Percentiles rank a stretch among this genome's conserved stretches.
Conservation (phyloP, 208 protist species). For the Leishmania amazonensis region DNA sequence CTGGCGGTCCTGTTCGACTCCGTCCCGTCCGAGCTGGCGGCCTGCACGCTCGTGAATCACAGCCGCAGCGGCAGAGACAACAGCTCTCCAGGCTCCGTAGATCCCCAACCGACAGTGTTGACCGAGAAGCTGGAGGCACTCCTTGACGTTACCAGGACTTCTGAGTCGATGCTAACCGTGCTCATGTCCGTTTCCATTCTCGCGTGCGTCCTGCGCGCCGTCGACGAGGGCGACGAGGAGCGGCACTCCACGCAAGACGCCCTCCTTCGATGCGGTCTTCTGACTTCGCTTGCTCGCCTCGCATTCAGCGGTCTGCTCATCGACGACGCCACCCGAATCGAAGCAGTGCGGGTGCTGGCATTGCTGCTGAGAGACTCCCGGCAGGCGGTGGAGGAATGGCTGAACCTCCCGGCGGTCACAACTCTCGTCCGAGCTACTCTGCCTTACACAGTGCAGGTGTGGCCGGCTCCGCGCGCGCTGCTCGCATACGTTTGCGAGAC, state of each 20-base stretch:
- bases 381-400: slow-evolving; percentile 54
- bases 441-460: slow-evolving; percentile 26
- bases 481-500: slow-evolving; percentile 61
- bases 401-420: slow-evolving; percentile 11
- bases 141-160: slow-evolving; percentile 3
- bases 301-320: slow-evolving; percentile 63
- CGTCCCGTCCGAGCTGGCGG: slow-evolving; percentile 30
- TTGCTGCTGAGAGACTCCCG: slow-evolving; percentile 41
- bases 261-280: slow-evolving; percentile 60
- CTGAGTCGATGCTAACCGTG: slow-evolving; percentile 23
- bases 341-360: slow-evolving; percentile 65
- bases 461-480: slow-evolving; percentile 49
- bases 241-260: slow-evolving; percentile 23
- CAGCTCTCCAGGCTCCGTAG: not conserved
- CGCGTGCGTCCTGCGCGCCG: slow-evolving; percentile 53
- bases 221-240: slow-evolving; percentile 34
- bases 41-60: slow-evolving; percentile 9
- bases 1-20: slow-evolving; percentile 58
- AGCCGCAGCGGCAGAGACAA: not conserved
- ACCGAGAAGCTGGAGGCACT: slow-evolving; percentile 24
- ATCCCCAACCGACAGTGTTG: slow-evolving; percentile 12
- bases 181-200: slow-evolving; percentile 64
- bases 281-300: slow-evolving; percentile 50
- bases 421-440: slow-evolving; percentile 27
- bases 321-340: slow-evolving; percentile 78